Evolutionary conservation across 1,284 basidiomycete species (phyloP).

Genomic region (Sanghuangporus baumii): DNA sequence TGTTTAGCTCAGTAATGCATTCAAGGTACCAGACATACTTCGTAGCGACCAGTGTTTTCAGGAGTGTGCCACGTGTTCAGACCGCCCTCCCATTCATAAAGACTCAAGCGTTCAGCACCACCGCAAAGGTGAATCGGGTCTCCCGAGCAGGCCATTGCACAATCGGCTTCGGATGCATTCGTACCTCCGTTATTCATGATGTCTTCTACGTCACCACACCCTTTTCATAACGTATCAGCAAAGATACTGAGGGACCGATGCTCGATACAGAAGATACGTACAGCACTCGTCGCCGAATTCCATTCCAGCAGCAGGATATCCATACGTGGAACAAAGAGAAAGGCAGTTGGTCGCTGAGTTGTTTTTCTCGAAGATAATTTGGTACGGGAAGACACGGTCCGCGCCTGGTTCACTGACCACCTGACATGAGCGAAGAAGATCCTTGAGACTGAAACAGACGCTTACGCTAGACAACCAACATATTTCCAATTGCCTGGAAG

Average conservation of each 20-base stretch:
- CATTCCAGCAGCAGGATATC: slow-evolving; percentile 58
- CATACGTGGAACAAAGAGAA: slow-evolving; percentile 56
- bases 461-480: slow-evolving; percentile 60
- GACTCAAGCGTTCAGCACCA: slow-evolving; percentile 34
- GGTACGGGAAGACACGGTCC: slow-evolving; percentile 50
- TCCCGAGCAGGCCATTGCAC: slow-evolving; percentile 56
- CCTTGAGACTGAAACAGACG: slow-evolving; percentile 2
- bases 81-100: slow-evolving; percentile 57
- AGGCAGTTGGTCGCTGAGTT: slow-evolving; percentile 58
- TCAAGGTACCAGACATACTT: slow-evolving; percentile 24
- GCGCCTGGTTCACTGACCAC: slow-evolving; percentile 29
- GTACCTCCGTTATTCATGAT: slow-evolving; percentile 37
- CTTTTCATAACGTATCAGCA: slow-evolving; percentile 29
- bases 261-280: not conserved
- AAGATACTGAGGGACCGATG: not conserved
- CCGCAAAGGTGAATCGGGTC: slow-evolving; percentile 64
- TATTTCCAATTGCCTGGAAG: slow-evolving; percentile 62
- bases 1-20: not conserved
- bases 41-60: slow-evolving; percentile 56
- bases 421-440: not conserved
- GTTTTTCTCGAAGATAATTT: slow-evolving; percentile 53
- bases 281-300: slow-evolving; percentile 37
- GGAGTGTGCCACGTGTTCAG: slow-evolving; percentile 61
- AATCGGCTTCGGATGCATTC: slow-evolving; percentile 44
- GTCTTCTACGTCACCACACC: slow-evolving; percentile 61